Conservation (phyloP, 1,139 yeast species). For the Waltiozyma solani region DNA sequence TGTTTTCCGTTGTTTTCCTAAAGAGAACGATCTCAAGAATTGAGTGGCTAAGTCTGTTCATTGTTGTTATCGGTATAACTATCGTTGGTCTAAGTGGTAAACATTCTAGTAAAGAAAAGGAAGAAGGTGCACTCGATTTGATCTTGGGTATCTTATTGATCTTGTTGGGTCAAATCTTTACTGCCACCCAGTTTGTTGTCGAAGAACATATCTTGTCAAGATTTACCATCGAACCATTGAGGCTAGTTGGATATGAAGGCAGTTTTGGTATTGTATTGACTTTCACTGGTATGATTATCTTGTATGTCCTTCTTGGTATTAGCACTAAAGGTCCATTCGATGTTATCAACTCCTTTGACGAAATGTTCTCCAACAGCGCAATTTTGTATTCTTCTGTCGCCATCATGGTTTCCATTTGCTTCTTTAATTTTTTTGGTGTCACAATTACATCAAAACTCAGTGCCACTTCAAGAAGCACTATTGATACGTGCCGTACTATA, state of each 20-base stretch:
- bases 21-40: slow-evolving; percentile 43
- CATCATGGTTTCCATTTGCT: slow-evolving; percentile 65
- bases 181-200: slow-evolving; percentile 69
- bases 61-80: slow-evolving; percentile 59
- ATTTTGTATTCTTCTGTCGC: slow-evolving; percentile 45
- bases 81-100: slow-evolving; percentile 66
- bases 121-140: slow-evolving; percentile 15
- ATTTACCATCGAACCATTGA: slow-evolving; percentile 49
- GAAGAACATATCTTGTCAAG: slow-evolving; percentile 60
- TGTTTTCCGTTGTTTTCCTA: slow-evolving; percentile 57
- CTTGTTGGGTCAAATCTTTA: slow-evolving; percentile 51
- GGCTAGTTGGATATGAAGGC: slow-evolving; percentile 71
- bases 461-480: slow-evolving; percentile 74
- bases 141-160: slow-evolving; percentile 50
- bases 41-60: slow-evolving; percentile 58
- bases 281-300: slow-evolving; percentile 31
- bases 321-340: slow-evolving; percentile 44
- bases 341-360: slow-evolving; percentile 37
- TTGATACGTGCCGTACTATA: slow-evolving; percentile 70
- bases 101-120: slow-evolving; percentile 13
- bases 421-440: slow-evolving; percentile 68
- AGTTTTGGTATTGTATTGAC: slow-evolving; percentile 49
- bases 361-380: slow-evolving; percentile 33
- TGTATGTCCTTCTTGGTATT: slow-evolving; percentile 33
- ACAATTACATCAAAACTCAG: slow-evolving; percentile 55